phyloP scores from a whole-genome alignment of 345 rosid genomes.

The Lenwebbia sp. region DNA sequence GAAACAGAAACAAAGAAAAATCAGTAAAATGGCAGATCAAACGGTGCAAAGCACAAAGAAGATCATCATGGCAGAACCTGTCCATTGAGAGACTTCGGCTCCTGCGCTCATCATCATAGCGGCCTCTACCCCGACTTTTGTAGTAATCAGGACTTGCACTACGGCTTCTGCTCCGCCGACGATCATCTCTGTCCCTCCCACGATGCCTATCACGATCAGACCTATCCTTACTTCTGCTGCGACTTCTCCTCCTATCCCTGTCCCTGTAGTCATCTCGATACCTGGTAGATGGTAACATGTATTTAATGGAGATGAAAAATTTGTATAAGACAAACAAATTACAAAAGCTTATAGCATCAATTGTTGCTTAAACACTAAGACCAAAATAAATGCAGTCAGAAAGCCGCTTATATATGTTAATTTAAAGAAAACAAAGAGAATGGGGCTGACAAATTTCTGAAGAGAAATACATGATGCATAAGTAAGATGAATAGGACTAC shows the following conservation, averaged over 20 bases:
- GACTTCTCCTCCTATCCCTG: conserved; percentile 31
- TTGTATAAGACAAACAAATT: background rate
- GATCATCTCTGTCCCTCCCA: conserved; percentile 29
- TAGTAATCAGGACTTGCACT: conserved; percentile 42
- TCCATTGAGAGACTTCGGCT: conserved; percentile 33
- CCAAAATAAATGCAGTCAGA: background rate
- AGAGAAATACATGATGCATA: background rate
- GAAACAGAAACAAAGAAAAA: background rate
- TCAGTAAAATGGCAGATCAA: background rate
- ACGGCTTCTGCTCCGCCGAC: conserved; percentile 29
- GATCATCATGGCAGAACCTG: conserved; percentile 17
- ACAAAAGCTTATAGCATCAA: background rate
- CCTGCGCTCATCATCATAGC: conserved; percentile 32
- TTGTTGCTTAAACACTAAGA: background rate
- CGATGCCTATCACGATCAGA: conserved; percentile 35
- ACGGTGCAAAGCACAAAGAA: background rate
- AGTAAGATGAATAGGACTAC: background rate
- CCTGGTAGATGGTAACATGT: conserved; percentile 8
- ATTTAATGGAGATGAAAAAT: background rate
- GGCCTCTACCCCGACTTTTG: conserved; percentile 26
- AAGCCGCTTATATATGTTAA: background rate
- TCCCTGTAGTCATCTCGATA: conserved; percentile 42
- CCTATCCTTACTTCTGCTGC: conserved; percentile 45
- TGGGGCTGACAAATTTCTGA: background rate
- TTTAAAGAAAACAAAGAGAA: background rate